phyloP scores from a whole-genome alignment of 768 basidiomycete species.

The Boletus tomentosulus region DNA sequence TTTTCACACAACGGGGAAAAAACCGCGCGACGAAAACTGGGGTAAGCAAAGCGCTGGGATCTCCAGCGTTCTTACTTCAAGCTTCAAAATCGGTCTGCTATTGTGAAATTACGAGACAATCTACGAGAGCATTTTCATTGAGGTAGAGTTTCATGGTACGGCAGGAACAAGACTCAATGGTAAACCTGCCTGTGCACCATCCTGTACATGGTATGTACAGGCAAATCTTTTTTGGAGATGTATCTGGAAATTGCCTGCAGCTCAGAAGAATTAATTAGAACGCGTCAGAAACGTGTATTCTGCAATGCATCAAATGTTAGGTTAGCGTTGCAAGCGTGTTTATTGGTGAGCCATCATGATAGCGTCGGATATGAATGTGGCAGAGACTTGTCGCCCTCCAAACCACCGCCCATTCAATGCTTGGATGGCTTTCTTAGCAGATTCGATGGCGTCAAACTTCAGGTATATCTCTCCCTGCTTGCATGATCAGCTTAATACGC shows the following conservation, averaged over 20 bases:
- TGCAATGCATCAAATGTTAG: slow-evolving; percentile 26
- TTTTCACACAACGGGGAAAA: not conserved
- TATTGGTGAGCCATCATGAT: slow-evolving; percentile 91
- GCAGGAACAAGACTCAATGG: slow-evolving; percentile 26
- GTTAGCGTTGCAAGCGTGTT: slow-evolving; percentile 22
- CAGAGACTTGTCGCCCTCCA: slow-evolving; percentile 85
- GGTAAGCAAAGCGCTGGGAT: slow-evolving; percentile 1
- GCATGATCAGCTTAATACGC: slow-evolving; percentile 10
- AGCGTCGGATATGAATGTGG: slow-evolving; percentile 86
- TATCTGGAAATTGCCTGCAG: slow-evolving; percentile 30
- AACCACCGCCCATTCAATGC: slow-evolving; percentile 98
- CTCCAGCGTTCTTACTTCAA: slow-evolving; percentile 15
- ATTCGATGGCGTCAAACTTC: slow-evolving; percentile 77
- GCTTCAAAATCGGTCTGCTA: slow-evolving; percentile 15
- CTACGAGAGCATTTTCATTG: slow-evolving; percentile 33
- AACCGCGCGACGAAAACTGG: not conserved
- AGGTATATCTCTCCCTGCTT: slow-evolving; percentile 93
- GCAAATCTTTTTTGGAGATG: slow-evolving; percentile 26
- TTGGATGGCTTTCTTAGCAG: slow-evolving; percentile 79
- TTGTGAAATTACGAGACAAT: slow-evolving; percentile 25
- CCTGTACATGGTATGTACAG: slow-evolving; percentile 32
- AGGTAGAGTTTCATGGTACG: slow-evolving; percentile 30
- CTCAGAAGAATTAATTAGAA: slow-evolving; percentile 30
- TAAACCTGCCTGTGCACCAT: slow-evolving; percentile 38
- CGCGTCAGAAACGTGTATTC: slow-evolving; percentile 20